A percentile compares a stretch with the other conserved stretches of the same genome.
Evolutionary conservation across 202 grass and related monocot species (phyloP).

Genomic region (Eragrostis tef): DNA sequence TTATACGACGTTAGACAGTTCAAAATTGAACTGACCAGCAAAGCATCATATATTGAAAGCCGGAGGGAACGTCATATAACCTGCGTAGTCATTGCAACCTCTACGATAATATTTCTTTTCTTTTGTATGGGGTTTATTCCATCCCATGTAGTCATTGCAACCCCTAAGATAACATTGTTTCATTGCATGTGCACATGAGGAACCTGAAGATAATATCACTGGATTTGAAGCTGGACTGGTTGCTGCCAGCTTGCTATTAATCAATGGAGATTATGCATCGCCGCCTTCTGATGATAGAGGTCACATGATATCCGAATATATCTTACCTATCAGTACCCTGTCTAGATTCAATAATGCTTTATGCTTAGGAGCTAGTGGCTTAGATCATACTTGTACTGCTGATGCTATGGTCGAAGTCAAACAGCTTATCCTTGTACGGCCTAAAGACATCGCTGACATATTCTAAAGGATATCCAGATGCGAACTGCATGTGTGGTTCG

Average conservation of each 20-base stretch:
- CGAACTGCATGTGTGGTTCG: slow-evolving; percentile 38
- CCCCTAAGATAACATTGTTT: slow-evolving; percentile 26
- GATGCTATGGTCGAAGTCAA: slow-evolving; percentile 23
- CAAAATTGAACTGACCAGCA: no score
- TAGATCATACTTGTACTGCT: neutral
- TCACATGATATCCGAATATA: slow-evolving; percentile 39
- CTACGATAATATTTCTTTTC: slow-evolving; percentile 27
- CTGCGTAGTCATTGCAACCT: neutral
- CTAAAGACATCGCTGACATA: slow-evolving; percentile 42
- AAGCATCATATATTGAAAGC: no score
- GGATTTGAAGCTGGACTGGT: slow-evolving; percentile 33
- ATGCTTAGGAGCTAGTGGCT: slow-evolving; percentile 26
- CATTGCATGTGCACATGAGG: slow-evolving; percentile 31
- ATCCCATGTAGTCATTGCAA: neutral
- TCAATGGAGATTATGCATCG: slow-evolving; percentile 30
- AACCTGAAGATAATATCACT: slow-evolving; percentile 34
- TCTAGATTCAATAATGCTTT: slow-evolving; percentile 33
- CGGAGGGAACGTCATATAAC: no score
- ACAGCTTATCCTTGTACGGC: slow-evolving; percentile 35
- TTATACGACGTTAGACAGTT: no score
- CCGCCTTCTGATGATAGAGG: slow-evolving; percentile 32
- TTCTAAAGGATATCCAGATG: slow-evolving; percentile 36
- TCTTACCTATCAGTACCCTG: slow-evolving; percentile 37
- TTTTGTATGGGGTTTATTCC: neutral
- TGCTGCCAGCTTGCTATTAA: slow-evolving; percentile 44